These are phyloP conservation scores for Aspergillus aculeatinus DNA, from an alignment of 2,329 filamentous ascomycete genomes.

Conservation along the genomic window DNA sequence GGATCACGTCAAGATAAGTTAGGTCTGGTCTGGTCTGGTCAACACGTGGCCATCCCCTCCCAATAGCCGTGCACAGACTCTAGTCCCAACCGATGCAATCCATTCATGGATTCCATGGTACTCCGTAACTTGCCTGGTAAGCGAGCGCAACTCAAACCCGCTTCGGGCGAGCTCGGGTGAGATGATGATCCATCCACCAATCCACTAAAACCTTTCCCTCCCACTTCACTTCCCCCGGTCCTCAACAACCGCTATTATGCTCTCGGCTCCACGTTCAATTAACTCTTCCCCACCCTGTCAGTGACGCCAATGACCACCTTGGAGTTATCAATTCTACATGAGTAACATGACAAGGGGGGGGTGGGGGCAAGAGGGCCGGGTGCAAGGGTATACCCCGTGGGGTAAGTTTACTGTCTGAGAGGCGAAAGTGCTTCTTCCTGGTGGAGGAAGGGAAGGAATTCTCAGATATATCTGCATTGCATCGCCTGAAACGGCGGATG, in stretches of 20 bases:
- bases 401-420: neutral
- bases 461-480: neutral
- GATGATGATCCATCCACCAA: neutral
- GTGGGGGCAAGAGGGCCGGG: neutral
- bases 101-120: too few species aligned
- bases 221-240: neutral
- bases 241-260: neutral
- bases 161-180: conserved; percentile 5
- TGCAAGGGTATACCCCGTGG: neutral
- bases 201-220: neutral
- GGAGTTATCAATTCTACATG: neutral
- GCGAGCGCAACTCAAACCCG: neutral
- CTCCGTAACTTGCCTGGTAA: neutral
- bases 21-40: too few species aligned
- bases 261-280: conserved; percentile 4
- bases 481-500: too few species aligned
- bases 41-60: too few species aligned
- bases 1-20: neutral
- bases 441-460: neutral
- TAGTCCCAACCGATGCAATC: too few species aligned
- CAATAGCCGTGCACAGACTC: too few species aligned
- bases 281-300: neutral
- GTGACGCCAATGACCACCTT: neutral
- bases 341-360: neutral
- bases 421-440: neutral